Evolutionary conservation across 805 yeast species (phyloP).

Genomic region (Naumovozyma dairenensis): DNA sequence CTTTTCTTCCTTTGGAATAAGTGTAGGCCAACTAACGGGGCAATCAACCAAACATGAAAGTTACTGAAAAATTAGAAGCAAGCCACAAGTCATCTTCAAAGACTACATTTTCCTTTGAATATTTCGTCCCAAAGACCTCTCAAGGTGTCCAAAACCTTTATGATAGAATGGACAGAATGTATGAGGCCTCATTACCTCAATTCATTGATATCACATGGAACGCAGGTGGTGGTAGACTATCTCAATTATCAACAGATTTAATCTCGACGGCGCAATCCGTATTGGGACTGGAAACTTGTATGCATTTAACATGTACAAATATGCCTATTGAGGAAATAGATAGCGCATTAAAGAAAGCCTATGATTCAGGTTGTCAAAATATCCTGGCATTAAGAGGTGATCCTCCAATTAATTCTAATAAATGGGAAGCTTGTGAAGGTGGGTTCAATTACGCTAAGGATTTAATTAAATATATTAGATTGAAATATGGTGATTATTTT

Average conservation of each 20-base stretch:
- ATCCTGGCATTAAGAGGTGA: constrained; percentile 93
- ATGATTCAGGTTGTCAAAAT: constrained; percentile 87
- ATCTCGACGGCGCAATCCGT: constrained; percentile 85
- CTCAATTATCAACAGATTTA: constrained; percentile 81
- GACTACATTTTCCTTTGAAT: constrained; percentile 90
- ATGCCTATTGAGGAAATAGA: constrained; percentile 79
- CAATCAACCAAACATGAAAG: constrained; percentile 25
- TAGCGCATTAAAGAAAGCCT: constrained; percentile 75
- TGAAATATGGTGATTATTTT: constrained; percentile 76
- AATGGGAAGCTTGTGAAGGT: constrained; percentile 44
- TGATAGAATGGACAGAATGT: constrained; percentile 97
- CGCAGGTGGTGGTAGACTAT: constrained; percentile 79
- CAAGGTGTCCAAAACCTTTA: constrained; percentile 95
- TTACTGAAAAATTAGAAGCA: constrained; percentile 31
- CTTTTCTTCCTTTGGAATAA: no score
- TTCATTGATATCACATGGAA: constrained; percentile 97
- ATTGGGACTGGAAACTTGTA: constrained; percentile 88
- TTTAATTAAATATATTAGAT: constrained; percentile 64
- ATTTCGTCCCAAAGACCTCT: constrained; percentile 92
- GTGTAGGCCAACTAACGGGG: not conserved
- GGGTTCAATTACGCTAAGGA: constrained; percentile 86
- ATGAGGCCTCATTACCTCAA: constrained; percentile 69
- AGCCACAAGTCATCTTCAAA: constrained; percentile 25
- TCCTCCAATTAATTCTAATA: constrained; percentile 55
- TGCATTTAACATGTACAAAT: constrained; percentile 96